These are phyloP conservation scores for Mitragyna speciosa DNA, from an alignment of 257 asterid species.

Conservation along the genomic window DNA sequence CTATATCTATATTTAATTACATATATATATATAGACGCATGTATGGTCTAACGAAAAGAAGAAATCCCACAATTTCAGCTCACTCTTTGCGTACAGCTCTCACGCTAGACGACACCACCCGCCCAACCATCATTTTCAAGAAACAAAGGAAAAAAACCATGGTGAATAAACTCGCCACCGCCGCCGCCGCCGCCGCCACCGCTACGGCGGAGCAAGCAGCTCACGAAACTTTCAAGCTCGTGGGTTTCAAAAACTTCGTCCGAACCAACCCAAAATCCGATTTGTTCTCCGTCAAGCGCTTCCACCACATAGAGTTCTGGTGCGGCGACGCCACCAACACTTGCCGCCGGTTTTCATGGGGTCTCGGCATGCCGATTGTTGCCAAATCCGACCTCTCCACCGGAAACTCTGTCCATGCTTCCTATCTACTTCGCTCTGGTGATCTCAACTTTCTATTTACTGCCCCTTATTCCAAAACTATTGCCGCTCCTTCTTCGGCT, in stretches of 20 bases:
- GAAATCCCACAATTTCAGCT: neutral
- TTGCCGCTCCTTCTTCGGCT: slow-evolving; percentile 53
- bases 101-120: too few relatives aligned
- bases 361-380: slow-evolving; percentile 73
- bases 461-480: slow-evolving; percentile 70
- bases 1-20: too few relatives aligned
- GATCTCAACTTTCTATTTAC: slow-evolving; percentile 68
- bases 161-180: slow-evolving; percentile 25
- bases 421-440: slow-evolving; percentile 80
- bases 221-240: slow-evolving; percentile 37
- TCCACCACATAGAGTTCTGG: slow-evolving; percentile 92
- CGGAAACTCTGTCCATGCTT: slow-evolving; percentile 82
- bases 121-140: too few relatives aligned
- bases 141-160: neutral
- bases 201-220: slow-evolving; percentile 11
- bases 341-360: slow-evolving; percentile 80
- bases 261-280: slow-evolving; percentile 70
- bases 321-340: slow-evolving; percentile 86
- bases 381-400: slow-evolving; percentile 92
- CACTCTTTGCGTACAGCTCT: too few relatives aligned
- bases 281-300: slow-evolving; percentile 53
- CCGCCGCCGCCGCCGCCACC: slow-evolving; percentile 16
- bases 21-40: too few relatives aligned
- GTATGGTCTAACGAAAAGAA: too few relatives aligned
- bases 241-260: slow-evolving; percentile 57